Evolutionary conservation across 2,329 filamentous ascomycete species (phyloP), one percentile per base, ranked within the genome.

Genomic region (Aspergillus sp.): DNA sequence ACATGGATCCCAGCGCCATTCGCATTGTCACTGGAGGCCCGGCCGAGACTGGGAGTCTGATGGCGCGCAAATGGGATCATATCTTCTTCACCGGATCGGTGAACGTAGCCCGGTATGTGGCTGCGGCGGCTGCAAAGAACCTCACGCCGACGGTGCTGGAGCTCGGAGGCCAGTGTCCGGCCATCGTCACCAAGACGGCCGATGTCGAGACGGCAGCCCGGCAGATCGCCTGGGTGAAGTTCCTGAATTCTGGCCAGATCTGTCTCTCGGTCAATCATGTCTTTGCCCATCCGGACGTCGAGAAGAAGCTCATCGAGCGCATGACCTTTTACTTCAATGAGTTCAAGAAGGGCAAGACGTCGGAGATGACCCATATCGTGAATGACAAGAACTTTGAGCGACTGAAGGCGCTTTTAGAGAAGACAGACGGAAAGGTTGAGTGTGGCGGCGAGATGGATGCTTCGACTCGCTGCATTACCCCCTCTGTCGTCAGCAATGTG

Each of bases 61-160:
- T 78, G 1, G 60, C 71, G 25, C 61, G 67, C 7, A 69, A 67
- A 47, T 78, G 72, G 54, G 65, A 77, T 56, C 71, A 77, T 51
- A 75, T 79, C 42, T 79, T 78, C 64, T 79, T 74, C 58, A 79
- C 76, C 0, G 76, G 76, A 0, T 74, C 71, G 1, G 62, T 67
- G 9, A 64, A 56, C 14, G 64, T 78, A 13, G 77, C 64, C 6
- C 69, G 67, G 20, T 66, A 72, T 11, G 61, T 79, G 14, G 62
- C 67, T 46, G 57, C 59, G 1, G 74, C 75, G 4, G 76, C 77
- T 2, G 76, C 76, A 3, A 74, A 73, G 38, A 60, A 78, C 52
- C 66, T 80, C n/a, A 78, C 77, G 0, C 73, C 75, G 0, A 67
- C 69, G 1, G 70, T 71, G 0, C 64, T 80, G 2, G 77, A 80